These are phyloP conservation scores for Jackrogersella multiformis DNA, from an alignment of 495 filamentous ascomycete genomes.

Conservation along the genomic window DNA sequence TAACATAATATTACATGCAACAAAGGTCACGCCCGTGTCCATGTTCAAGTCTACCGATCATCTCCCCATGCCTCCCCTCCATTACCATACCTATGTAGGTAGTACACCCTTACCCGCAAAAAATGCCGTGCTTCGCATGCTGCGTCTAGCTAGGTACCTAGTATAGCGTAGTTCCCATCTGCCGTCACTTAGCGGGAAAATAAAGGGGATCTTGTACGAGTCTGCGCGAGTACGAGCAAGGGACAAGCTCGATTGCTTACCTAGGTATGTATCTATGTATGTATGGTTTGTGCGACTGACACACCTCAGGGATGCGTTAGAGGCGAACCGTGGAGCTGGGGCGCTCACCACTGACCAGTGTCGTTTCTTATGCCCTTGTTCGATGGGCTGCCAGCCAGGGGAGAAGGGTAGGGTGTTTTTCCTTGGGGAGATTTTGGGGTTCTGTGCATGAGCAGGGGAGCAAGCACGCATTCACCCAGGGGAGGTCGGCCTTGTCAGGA, in stretches of 20 bases:
- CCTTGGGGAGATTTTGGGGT: conserved; percentile 35
- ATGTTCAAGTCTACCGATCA: conserved; percentile 11
- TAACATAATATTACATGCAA: conserved; percentile 8
- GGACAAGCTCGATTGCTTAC: conserved; percentile 42
- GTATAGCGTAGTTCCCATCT: conserved; percentile 32
- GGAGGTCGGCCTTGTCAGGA: conserved; percentile 28
- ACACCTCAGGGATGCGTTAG: conserved; percentile 42
- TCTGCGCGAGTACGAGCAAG: conserved; percentile 40
- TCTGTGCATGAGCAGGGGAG: conserved; percentile 35
- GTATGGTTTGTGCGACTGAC: conserved; percentile 42
- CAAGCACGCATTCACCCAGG: conserved; percentile 36
- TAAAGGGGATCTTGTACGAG: conserved; percentile 42
- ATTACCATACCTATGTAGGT: too few relatives aligned
- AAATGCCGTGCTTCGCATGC: conserved; percentile 44
- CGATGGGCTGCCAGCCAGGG: conserved; percentile 21
- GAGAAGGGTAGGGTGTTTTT: conserved; percentile 17
- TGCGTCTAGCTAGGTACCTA: conserved; percentile 17
- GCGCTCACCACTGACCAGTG: conserved; percentile 25
- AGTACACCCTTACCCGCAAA: conserved; percentile 27
- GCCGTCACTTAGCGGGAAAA: conserved; percentile 40
- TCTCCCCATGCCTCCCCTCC: conserved; percentile 22
- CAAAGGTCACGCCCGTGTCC: conserved; percentile 5
- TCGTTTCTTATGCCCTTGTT: conserved; percentile 32
- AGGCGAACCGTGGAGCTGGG: conserved; percentile 43
- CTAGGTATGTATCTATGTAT: too few relatives aligned